Evolutionary conservation across 179 eudicot genomes (phyloP).

Genomic region (Drosera spatulata): DNA sequence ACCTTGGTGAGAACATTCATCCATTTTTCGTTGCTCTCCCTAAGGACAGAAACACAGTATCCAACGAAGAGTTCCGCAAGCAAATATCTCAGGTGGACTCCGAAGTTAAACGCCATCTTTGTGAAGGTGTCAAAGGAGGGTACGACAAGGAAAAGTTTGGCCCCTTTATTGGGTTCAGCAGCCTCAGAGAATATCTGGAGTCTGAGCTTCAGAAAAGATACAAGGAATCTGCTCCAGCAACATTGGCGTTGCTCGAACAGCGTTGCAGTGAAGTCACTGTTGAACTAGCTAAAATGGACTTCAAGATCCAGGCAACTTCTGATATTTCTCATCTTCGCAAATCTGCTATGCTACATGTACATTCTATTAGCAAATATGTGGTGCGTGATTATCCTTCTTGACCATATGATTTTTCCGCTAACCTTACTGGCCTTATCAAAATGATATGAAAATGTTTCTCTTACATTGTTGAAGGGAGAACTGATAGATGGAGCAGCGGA

Average conservation of each 20-base stretch:
- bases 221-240: slow-evolving; percentile 97
- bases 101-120: slow-evolving; percentile 57
- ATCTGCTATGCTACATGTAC: slow-evolving; percentile 84
- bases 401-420: too few species aligned
- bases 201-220: slow-evolving; percentile 89
- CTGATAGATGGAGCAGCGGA: slow-evolving; percentile 96
- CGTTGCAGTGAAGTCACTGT: slow-evolving; percentile 77
- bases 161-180: slow-evolving; percentile 66
- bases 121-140: slow-evolving; percentile 79
- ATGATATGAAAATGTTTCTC: too few species aligned
- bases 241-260: slow-evolving; percentile 88
- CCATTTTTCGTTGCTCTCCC: slow-evolving; percentile 97
- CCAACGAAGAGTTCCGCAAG: slow-evolving; percentile 90
- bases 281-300: slow-evolving; percentile 67
- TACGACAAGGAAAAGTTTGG: slow-evolving; percentile 88
- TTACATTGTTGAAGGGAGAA: slow-evolving; percentile 40
- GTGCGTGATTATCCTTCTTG: slow-evolving; percentile 21
- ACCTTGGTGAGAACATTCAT: slow-evolving; percentile 80
- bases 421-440: too few species aligned
- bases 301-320: slow-evolving; percentile 80
- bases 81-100: slow-evolving; percentile 82
- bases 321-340: slow-evolving; percentile 85
- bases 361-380: slow-evolving; percentile 81
- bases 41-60: slow-evolving; percentile 57
- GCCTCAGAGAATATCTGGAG: slow-evolving; percentile 79